A percentile compares a stretch with the other conserved stretches of the same genome.
Conservation (phyloP, 805 yeast species). For the Nakazawaea wickerhamii region DNA sequence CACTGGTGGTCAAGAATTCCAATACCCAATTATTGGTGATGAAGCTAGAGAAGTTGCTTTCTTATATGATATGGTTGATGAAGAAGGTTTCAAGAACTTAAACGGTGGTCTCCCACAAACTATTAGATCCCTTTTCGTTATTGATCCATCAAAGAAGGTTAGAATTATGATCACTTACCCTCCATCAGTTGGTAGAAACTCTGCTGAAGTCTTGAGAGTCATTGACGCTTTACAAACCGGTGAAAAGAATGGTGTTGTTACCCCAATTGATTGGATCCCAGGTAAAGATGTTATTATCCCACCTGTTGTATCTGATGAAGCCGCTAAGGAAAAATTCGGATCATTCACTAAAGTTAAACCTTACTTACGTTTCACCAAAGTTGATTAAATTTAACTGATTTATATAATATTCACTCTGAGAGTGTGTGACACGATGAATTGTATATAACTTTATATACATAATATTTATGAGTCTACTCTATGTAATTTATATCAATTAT, state of each 20-base stretch:
- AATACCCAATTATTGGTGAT: slow-evolving; percentile 91
- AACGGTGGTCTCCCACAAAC: slow-evolving; percentile 74
- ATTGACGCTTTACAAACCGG: slow-evolving; percentile 83
- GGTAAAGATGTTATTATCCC: slow-evolving; percentile 93
- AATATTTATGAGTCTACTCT: not conserved
- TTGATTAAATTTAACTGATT: slow-evolving; percentile 17
- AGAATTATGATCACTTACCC: slow-evolving; percentile 87
- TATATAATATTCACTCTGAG: no score
- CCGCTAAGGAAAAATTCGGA: slow-evolving; percentile 78
- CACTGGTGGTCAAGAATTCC: slow-evolving; percentile 58
- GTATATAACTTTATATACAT: not conserved
- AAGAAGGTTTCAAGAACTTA: slow-evolving; percentile 73
- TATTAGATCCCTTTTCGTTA: slow-evolving; percentile 86
- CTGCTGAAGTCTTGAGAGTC: slow-evolving; percentile 87
- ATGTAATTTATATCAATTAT: no score
- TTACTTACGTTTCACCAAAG: slow-evolving; percentile 70
- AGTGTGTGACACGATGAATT: no score
- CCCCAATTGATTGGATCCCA: slow-evolving; percentile 87
- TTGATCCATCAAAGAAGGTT: slow-evolving; percentile 86
- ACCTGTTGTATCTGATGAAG: slow-evolving; percentile 76
- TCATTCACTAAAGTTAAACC: slow-evolving; percentile 84
- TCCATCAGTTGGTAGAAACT: slow-evolving; percentile 91
- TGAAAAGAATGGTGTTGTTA: slow-evolving; percentile 77
- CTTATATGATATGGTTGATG: slow-evolving; percentile 83
- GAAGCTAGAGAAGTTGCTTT: slow-evolving; percentile 78